phyloP scores from a whole-genome alignment of 129 eudicot genomes.

The Helianthus tuberosus region DNA sequence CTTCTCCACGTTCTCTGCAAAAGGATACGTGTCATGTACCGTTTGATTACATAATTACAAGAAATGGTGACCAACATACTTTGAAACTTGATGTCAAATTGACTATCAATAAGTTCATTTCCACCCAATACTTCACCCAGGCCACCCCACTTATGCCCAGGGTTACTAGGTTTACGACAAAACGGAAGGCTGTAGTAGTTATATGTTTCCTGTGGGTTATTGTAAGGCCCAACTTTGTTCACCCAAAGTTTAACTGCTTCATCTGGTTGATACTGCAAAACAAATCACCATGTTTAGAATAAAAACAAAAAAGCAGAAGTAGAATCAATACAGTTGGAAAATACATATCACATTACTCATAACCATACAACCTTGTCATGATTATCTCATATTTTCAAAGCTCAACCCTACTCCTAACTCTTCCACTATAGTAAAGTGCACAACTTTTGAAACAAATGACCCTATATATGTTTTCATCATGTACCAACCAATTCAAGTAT shows the following conservation, averaged over 20 bases:
- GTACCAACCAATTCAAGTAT: too few relatives aligned
- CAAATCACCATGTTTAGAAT: conserved; percentile 1
- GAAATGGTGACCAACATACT: conserved; percentile 46
- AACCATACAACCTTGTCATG: too few relatives aligned
- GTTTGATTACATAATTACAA: neutral
- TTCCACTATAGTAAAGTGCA: too few relatives aligned
- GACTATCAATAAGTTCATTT: conserved; percentile 88
- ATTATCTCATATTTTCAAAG: too few relatives aligned
- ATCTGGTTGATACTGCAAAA: conserved; percentile 63
- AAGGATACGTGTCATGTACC: conserved; percentile 22
- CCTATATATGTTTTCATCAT: too few relatives aligned
- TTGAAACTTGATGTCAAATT: conserved; percentile 64
- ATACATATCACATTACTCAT: too few relatives aligned
- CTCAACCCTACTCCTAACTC: too few relatives aligned
- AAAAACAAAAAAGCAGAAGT: neutral
- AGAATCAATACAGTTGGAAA: neutral
- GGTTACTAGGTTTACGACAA: conserved; percentile 62
- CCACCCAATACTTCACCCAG: conserved; percentile 95
- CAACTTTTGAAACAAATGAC: too few relatives aligned
- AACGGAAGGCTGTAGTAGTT: conserved; percentile 85
- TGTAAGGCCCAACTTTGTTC: conserved; percentile 89
- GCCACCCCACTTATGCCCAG: conserved; percentile 90
- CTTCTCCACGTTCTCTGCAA: conserved; percentile 74
- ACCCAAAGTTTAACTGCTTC: conserved; percentile 74
- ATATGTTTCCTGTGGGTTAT: conserved; percentile 93